Conservation (phyloP, 2,329 filamentous ascomycete genomes). For the Beauveria bassiana region DNA sequence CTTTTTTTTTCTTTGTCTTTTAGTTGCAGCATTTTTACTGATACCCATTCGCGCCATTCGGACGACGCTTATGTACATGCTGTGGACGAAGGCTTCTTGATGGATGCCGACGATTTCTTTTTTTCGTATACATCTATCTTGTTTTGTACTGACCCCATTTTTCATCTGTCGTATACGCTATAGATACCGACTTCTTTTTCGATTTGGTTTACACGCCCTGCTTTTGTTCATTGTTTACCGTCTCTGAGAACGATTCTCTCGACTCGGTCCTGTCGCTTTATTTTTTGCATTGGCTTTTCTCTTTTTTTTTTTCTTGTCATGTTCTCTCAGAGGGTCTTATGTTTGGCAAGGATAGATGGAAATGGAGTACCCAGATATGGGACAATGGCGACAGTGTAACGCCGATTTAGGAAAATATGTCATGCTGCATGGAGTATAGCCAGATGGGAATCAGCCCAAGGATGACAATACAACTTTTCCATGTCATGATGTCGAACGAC, state of each 20-base stretch:
- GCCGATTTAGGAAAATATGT: neutral
- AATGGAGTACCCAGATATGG: neutral
- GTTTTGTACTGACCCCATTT: neutral
- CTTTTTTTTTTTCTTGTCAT: neutral
- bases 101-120: neutral
- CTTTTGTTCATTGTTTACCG: too few species aligned
- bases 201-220: too few species aligned
- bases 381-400: neutral
- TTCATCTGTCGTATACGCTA: neutral
- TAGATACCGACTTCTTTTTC: too few species aligned
- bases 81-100: neutral
- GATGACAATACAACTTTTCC: neutral
- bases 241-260: too few species aligned
- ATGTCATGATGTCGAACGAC: neutral
- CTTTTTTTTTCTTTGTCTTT: neutral
- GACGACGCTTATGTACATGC: conserved; percentile 10
- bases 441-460: neutral
- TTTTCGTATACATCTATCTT: neutral
- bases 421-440: neutral
- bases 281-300: neutral
- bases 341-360: neutral
- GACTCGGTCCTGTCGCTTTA: too few species aligned
- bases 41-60: conserved; percentile 5
- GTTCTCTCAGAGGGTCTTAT: too few species aligned
- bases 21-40: conserved; percentile 1